Base-by-base conservation (phyloP, 371 early-diverging fungal genomes). In the Rhizomucor pusillus region DNA sequence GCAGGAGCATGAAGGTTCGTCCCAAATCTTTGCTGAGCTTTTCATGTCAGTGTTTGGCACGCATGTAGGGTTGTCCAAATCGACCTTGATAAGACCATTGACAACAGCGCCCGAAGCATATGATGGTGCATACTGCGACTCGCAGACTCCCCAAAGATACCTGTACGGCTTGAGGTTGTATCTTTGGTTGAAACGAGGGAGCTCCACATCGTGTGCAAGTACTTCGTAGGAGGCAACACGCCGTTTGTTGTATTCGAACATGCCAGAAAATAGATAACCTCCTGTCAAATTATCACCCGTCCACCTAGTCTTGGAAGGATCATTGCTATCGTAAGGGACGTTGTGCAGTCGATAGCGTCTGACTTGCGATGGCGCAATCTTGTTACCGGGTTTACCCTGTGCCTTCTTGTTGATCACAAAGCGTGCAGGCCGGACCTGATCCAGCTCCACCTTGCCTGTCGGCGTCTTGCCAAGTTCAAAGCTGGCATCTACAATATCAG, bases 131-230 rank as follows among this genome's bases (percentile, higher is more conserved):
- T 59, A 46, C 0, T 54, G 52, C 14, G 73, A 73, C 25, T 78
- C 71, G 49, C 79, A 75, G 12, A 88, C 79, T 29, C 85, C 85
- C 61, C 75, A 86, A 5, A 73, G 71, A 50, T 77, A 88, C 1
- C 77, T 74, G 58, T 88, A 84, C 0, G 54, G 60, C 13, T 60
- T 53, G 24, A 79, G 52, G 39, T 70, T 73, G 36, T 56, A 69
- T 0, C 47, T 50, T 18, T 82, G 79, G 59, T 85, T 85, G 56
- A 87, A 79, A 0, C 81, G 59, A 19, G 86, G 84, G 24, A 85
- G 58, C 57, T 88, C 86, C 25, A 84, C 62, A 63, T 82, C 81
- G 52, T 63, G 52, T 14, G 71, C 79, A 14, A 78, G 54, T 0
- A 73, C 67, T 5, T 43, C 45, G 46, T 75, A 78, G 9, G 73